Conservation (phyloP, 352 stramenopile species). For the Saprolegnia parasitica region DNA sequence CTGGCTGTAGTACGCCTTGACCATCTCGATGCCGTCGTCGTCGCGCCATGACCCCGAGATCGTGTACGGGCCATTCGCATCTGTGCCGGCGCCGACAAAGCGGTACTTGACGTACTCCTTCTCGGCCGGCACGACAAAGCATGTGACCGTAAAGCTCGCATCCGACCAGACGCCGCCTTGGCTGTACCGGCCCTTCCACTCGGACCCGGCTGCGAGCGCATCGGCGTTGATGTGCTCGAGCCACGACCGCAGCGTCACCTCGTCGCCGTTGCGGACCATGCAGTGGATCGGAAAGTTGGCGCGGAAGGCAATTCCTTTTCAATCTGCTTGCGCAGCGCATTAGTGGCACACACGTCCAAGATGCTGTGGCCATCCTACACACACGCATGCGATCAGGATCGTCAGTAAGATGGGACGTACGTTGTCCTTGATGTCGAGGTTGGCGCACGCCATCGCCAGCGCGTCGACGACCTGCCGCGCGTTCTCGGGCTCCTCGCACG, state of each 20-base stretch:
- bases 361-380: conserved; percentile 23
- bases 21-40: conserved; percentile 10
- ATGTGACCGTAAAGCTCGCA: not conserved
- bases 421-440: conserved; percentile 27
- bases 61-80: conserved; percentile 9
- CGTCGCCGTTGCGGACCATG: conserved; percentile 21
- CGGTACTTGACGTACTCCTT: conserved; percentile 15
- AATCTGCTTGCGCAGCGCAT: not conserved
- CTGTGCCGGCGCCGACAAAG: conserved; percentile 20
- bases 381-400: not conserved
- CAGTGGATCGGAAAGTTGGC: conserved; percentile 11
- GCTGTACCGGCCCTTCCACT: conserved; percentile 11
- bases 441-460: conserved; percentile 10
- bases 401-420: not conserved
- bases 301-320: conserved; percentile 1
- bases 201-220: not conserved
- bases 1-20: not conserved
- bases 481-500: conserved; percentile 2
- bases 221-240: not conserved
- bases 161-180: conserved; percentile 8
- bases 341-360: not conserved
- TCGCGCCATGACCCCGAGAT: conserved; percentile 12
- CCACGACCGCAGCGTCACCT: not conserved
- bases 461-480: not conserved
- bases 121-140: not conserved